Evolutionary conservation across 1,284 basidiomycete species (phyloP), one percentile per base, ranked within the genome.

Genomic region (Coriolopsis trogii): DNA sequence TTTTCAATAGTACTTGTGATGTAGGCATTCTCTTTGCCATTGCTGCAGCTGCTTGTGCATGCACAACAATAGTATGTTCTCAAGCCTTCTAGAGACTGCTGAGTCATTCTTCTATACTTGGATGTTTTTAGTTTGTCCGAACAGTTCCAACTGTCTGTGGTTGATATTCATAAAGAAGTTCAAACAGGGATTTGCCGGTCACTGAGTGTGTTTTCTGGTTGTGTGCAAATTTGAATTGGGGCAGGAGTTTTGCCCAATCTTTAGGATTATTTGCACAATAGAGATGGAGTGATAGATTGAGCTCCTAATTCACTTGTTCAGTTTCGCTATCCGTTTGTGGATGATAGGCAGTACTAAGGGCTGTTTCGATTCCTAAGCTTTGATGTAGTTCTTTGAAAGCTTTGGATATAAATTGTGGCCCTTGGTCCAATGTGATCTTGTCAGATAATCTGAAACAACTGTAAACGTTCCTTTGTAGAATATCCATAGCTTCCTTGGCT

Each of bases 371-470:
- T 18, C 54, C 64, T 10, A 70, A 41, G 16, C 36, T 29, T 25
- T 15, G 8, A 12, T 53, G 61, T 0, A 73, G 53, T 29, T 64
- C 64, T n/a, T 46, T 21, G 49, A 68, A 72, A 28, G 74, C 68
- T 9, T 62, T 47, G 63, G 25, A 12, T 0, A 65, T 48, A 41
- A 77, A 78, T 41, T 70, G 66, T 0, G 65, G 55, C 1, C 74
- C 76, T 28, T 64, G 0, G 33, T 73, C 72, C 13, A 63, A 68
- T 13, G 73, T 67, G 9, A 73, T 60, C 7, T 66, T 1, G 8
- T 16, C 10, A 12, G 31, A 16, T 15, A 34, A n/a, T n/a, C n/a
- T n/a, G n/a, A n/a, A n/a, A n/a, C n/a, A n/a, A n/a, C n/a, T n/a
- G n/a, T n/a, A n/a, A n/a, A n/a, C n/a, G n/a, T n/a, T n/a, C n/a